These are phyloP conservation scores for Tylopilus sp. DNA, from an alignment of 1,284 basidiomycete genomes.

Conservation along the genomic window DNA sequence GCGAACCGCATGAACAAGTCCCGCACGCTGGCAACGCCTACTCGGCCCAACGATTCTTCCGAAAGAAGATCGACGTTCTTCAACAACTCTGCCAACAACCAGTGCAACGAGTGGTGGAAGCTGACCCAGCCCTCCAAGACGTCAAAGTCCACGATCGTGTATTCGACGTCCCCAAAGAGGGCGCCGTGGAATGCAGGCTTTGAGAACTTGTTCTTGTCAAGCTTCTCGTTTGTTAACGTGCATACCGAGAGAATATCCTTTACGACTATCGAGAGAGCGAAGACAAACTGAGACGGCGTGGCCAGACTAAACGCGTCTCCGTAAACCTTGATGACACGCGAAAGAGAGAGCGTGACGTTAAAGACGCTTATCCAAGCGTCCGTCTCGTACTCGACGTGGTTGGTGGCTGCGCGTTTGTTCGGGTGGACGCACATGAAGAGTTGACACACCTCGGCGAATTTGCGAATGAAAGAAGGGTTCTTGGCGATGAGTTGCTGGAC, in stretches of 20 bases:
- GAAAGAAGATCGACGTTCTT: conserved; percentile 74
- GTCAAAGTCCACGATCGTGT: conserved; percentile 71
- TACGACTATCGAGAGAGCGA: conserved; percentile 69
- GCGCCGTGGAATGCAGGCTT: conserved; percentile 64
- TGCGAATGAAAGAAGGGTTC: conserved; percentile 52
- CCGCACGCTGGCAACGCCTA: conserved; percentile 55
- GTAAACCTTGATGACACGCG: conserved; percentile 84
- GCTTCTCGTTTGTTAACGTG: conserved; percentile 59
- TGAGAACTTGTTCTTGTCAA: conserved; percentile 65
- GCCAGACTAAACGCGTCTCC: conserved; percentile 75
- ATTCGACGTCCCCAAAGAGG: conserved; percentile 58
- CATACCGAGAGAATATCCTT: conserved; percentile 75
- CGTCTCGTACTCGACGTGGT: conserved; percentile 91
- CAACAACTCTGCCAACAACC: conserved; percentile 88
- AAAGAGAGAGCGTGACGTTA: conserved; percentile 85
- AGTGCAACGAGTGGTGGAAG: conserved; percentile 94
- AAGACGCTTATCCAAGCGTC: conserved; percentile 95
- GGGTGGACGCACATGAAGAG: conserved; percentile 91
- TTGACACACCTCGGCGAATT: conserved; percentile 66
- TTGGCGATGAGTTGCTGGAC: conserved; percentile 76
- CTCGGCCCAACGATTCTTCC: conserved; percentile 50
- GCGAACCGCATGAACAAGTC: conserved; percentile 60
- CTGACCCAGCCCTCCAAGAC: conserved; percentile 82
- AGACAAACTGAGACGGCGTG: conserved; percentile 58
- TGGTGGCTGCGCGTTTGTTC: conserved; percentile 77